Base-by-base conservation (phyloP, 2,329 filamentous ascomycete genomes). In the Nigrospora sphaerica region DNA sequence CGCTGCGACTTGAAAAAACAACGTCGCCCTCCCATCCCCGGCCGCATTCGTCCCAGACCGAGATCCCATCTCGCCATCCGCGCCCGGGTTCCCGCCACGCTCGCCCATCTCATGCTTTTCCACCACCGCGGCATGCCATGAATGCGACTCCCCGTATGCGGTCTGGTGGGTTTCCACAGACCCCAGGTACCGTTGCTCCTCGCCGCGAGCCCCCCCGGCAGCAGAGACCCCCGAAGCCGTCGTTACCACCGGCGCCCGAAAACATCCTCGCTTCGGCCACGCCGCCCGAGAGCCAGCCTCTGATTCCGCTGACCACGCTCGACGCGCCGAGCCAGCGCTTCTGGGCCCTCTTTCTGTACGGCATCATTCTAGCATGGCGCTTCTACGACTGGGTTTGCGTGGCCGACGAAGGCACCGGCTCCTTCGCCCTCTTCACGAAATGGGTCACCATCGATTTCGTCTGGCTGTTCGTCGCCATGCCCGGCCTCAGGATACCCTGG, bases 401-500 rank as follows among this genome's bases (percentile, higher is more conserved):
- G 51, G 76, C 90, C 35, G 84, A 91, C 47, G 86, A 92, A 53
- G 88, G 95, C 53, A 80, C 87, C 48, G 85, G 89, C 58, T 95
- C 91, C n/a, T 84, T 93, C 51, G 86, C 83, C 78, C 77, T 92
- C 42, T 96, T 96, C 62, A 71, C 95, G 60, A 98, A 97, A 77
- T 98, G 93, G 93, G 79, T 88, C 52, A 75, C 83, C 48, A 80
- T 98, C 52, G 93, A 98, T 68, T 86, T 87, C 50, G 67, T 85
- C 19, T 96, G 91, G 64, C 74, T 97, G 52, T 95, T 95, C 63
- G 38, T 49, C 37, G 87, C 87, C 9, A 70, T 98, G 45, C 92
- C 95, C 16, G 80, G 86, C 54, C 67, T 98, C 57, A 82, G 88
- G 63, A 95, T 98, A 76, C 93, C 93, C 48, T 98, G 93, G 95